Base-by-base conservation (phyloP, 1,284 basidiomycete genomes). In the Cryptococcus sp. region DNA sequence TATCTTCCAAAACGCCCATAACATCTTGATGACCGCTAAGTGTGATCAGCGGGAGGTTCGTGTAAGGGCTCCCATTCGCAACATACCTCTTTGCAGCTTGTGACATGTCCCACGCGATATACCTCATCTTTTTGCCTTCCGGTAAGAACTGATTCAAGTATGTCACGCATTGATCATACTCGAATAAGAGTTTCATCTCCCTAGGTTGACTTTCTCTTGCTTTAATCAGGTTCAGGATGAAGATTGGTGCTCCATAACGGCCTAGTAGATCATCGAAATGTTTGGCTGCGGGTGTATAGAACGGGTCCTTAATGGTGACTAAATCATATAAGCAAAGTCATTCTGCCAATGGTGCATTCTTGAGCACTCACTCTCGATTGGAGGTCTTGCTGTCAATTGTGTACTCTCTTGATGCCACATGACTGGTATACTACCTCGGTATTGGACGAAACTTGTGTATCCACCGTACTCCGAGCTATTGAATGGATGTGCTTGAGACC, bases 121-220 rank as follows among this genome's bases (percentile, higher is more conserved):
- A 96, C 4, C 86, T 80, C 83, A 99, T 91, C 78, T 86, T 86
- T 78, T 91, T 89, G 31, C 82, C 86, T 5, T 82, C 79, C 0
- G 95, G 93, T 14, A 99, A 75, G 76, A 97, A 98, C 70, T 98
- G 96, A 65, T 98, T 98, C 37, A 99, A 82, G 69, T 98, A 98
- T 55, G 83, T 76, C 30, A 97, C 86, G 71, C 96, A 99, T 70
- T 94, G 86, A 0, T 87, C 88, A 71, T 96, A 98, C 68, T 97
- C 92, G 7, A 87, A 84, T 23, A 95, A 78, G 7, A 99, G 80
- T 71, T 97, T 98, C n/a, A 87, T 89, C 74, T 99, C 96, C 52
- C 96, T 83, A 2, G 93, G 90, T 35, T 80, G 77, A n/a, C 79
- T 77, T 60, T 84, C 83, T 35, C 76, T 73, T 57, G 84, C 83